Percentiles rank a stretch among this genome's conserved stretches.
Evolutionary conservation across 164 flowering plant genomes (phyloP).

Genomic region (Stephania japonica): DNA sequence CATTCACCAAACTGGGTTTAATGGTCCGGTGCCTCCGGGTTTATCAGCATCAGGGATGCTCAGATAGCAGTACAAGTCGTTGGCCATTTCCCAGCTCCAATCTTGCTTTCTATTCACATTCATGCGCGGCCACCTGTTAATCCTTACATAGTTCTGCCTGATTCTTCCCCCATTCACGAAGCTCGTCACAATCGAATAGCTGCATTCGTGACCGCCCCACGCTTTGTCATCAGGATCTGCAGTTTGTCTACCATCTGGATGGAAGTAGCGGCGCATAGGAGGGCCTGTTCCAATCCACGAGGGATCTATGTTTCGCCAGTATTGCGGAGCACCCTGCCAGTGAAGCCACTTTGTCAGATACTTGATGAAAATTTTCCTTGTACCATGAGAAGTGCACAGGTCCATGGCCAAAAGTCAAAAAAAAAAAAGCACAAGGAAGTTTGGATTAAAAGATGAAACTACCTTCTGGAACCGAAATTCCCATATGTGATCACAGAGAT

Average conservation of each 20-base stretch:
- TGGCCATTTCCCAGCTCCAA: constrained; percentile 84
- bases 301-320: constrained; percentile 76
- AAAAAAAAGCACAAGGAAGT: constrained; percentile 14
- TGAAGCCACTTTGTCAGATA: background rate
- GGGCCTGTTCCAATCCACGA: constrained; percentile 63
- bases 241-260: constrained; percentile 61
- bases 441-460: too few relatives aligned
- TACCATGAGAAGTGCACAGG: too few relatives aligned
- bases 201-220: constrained; percentile 85
- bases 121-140: constrained; percentile 72
- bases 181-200: constrained; percentile 57
- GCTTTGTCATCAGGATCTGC: constrained; percentile 65
- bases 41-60: constrained; percentile 60
- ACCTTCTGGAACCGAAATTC: constrained; percentile 67
- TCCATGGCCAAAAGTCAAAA: background rate
- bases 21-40: constrained; percentile 67
- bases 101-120: constrained; percentile 48
- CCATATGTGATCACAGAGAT: constrained; percentile 83
- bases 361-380: background rate
- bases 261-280: constrained; percentile 71
- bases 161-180: constrained; percentile 48
- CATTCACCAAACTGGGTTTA: constrained; percentile 22
- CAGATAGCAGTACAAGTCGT: constrained; percentile 45
- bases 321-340: constrained; percentile 61
- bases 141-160: constrained; percentile 72